Percentiles rank a stretch among this genome's conserved stretches.
Evolutionary conservation across 495 filamentous ascomycete species (phyloP).

Genomic region (Podospora bellae-mahoneyi): DNA sequence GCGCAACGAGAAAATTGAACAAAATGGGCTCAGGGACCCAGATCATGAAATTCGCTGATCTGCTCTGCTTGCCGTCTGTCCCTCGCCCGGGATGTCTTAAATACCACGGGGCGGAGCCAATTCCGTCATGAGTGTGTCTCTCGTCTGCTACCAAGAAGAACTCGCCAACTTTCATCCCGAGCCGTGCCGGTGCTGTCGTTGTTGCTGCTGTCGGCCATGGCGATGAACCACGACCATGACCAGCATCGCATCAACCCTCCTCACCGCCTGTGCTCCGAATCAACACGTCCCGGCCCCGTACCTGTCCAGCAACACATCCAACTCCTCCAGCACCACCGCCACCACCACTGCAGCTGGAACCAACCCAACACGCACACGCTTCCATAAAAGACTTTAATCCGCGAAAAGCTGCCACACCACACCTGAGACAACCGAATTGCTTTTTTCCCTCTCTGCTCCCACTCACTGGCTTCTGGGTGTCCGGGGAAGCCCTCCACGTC

Average conservation of each 20-base stretch:
- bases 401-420: background rate
- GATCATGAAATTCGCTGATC: conserved; percentile 16
- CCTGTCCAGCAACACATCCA: background rate
- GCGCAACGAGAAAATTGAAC: conserved; percentile 7
- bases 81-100: background rate
- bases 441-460: background rate
- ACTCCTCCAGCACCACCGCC: background rate
- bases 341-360: background rate
- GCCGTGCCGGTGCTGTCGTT: background rate
- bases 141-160: background rate
- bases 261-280: background rate
- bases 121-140: background rate
- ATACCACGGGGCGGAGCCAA: conserved; percentile 3
- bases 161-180: background rate
- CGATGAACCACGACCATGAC: background rate
- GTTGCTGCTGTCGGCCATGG: conserved; percentile 8
- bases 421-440: conserved; percentile 5
- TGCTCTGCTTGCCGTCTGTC: background rate
- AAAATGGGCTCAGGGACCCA: conserved; percentile 8
- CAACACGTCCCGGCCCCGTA: background rate
- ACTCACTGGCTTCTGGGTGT: background rate
- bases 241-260: conserved; percentile 8
- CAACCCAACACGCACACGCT: background rate
- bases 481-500: conserved; percentile 10
- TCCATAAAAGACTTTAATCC: background rate